Percentiles rank a stretch among this genome's conserved stretches.
These are phyloP conservation scores for Saksenaea vasiformis DNA, from an alignment of 371 early-diverging fungal genomes.

Conservation along the genomic window DNA sequence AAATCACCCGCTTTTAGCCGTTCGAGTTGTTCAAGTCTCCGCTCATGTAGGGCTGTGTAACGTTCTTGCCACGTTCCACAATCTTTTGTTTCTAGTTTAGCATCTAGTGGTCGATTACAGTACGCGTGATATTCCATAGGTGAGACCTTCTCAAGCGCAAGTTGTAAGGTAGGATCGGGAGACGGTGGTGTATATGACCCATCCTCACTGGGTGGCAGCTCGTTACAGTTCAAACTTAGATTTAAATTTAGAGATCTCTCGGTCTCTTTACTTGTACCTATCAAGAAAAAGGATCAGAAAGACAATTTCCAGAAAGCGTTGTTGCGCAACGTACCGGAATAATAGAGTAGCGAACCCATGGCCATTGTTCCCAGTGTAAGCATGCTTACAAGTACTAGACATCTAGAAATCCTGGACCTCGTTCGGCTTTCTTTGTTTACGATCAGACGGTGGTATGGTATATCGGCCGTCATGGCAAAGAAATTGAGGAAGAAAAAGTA, in stretches of 20 bases:
- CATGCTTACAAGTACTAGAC: conserved; percentile 34
- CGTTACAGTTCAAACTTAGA: conserved; percentile 15
- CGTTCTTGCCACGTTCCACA: conserved; percentile 53
- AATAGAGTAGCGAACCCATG: conserved; percentile 24
- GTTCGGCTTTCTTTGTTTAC: background rate
- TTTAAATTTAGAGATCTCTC: conserved; percentile 6
- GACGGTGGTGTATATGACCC: conserved; percentile 49
- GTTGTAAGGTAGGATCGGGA: conserved; percentile 33
- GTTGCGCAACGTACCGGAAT: conserved; percentile 28
- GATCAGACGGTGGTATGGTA: background rate
- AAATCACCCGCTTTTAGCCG: conserved; percentile 36
- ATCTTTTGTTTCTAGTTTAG: conserved; percentile 18
- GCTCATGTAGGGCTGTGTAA: conserved; percentile 37
- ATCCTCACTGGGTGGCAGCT: conserved; percentile 33
- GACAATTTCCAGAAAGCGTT: background rate
- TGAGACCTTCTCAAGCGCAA: conserved; percentile 32
- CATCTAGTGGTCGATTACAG: conserved; percentile 32
- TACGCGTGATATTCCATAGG: conserved; percentile 36
- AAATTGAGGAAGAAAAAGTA: background rate
- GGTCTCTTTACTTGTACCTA: background rate
- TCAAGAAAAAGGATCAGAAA: background rate
- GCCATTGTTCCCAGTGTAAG: conserved; percentile 41
- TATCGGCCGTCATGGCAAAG: background rate
- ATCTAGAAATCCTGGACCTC: conserved; percentile 41
- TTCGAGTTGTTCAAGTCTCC: conserved; percentile 30